Evolutionary conservation across 2,329 filamentous ascomycete genomes (phyloP).

Genomic region (Nothophaeocryptopus gaeumannii): DNA sequence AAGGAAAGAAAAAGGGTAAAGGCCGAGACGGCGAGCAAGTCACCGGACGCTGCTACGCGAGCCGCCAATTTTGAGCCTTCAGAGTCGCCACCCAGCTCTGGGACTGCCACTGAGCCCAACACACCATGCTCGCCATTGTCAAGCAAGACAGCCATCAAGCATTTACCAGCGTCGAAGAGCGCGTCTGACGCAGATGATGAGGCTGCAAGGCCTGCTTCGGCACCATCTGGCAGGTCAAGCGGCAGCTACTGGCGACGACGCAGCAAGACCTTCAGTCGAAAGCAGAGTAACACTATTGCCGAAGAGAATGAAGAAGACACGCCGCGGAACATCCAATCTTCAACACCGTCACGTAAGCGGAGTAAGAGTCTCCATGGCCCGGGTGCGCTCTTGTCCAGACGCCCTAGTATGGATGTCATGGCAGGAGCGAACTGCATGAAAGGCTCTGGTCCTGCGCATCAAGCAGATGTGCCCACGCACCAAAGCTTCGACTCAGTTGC

Average conservation of each 20-base stretch:
- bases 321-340: conserved; percentile 1
- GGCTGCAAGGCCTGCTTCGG: conserved; percentile 6
- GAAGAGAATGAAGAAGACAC: conserved; percentile 6
- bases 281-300: conserved; percentile 17
- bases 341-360: conserved; percentile 8
- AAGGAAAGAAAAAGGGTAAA: conserved; percentile 6
- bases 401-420: conserved; percentile 3
- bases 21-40: conserved; percentile 8
- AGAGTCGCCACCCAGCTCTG: conserved; percentile 1
- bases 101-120: neutral
- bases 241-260: conserved; percentile 15
- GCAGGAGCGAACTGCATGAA: conserved; percentile 3
- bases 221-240: neutral
- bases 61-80: conserved; percentile 3
- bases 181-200: conserved; percentile 18
- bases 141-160: conserved; percentile 6
- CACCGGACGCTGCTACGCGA: conserved; percentile 7
- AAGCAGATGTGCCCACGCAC: conserved; percentile 10
- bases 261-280: conserved; percentile 24
- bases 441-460: neutral
- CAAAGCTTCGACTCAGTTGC: conserved; percentile 43
- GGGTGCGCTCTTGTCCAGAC: neutral
- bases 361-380: conserved; percentile 17
- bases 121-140: neutral
- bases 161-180: conserved; percentile 10